Conservation (phyloP, 805 yeast genomes). For the Myxozyma melibiosi region DNA sequence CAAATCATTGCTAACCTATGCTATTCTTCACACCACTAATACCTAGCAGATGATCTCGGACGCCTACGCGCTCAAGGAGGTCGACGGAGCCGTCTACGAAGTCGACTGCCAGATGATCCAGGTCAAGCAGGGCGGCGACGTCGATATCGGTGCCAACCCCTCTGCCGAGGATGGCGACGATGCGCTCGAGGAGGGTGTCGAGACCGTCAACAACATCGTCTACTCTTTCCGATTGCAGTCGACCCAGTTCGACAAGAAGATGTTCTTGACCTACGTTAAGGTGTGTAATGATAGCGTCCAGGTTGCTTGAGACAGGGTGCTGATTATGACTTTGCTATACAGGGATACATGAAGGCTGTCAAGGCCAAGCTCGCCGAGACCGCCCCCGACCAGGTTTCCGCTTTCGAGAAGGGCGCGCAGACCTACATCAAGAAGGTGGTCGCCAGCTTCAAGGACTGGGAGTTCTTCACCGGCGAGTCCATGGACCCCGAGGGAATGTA, state of each 20-base stretch:
- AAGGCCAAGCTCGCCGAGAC: slow-evolving; percentile 88
- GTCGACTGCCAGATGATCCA: slow-evolving; percentile 93
- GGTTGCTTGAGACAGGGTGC: not conserved
- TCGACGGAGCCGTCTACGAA: slow-evolving; percentile 91
- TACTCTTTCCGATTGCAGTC: slow-evolving; percentile 97
- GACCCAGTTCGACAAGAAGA: slow-evolving; percentile 96
- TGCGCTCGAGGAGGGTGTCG: slow-evolving; percentile 78
- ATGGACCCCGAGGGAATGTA: slow-evolving; percentile 99
- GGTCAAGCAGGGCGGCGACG: slow-evolving; percentile 81
- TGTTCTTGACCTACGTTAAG: slow-evolving; percentile 94
- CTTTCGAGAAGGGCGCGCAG: slow-evolving; percentile 96
- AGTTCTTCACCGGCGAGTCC: slow-evolving; percentile 98
- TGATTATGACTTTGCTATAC: not conserved
- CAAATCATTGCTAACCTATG: not conserved
- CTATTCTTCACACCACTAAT: not conserved
- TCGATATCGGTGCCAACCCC: slow-evolving; percentile 99
- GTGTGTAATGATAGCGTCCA: not conserved
- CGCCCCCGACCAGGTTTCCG: slow-evolving; percentile 82
- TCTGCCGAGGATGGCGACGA: slow-evolving; percentile 93
- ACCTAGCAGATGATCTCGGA: slow-evolving; percentile 81
- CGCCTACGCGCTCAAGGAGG: slow-evolving; percentile 87
- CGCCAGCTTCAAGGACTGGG: slow-evolving; percentile 97
- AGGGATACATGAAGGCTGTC: slow-evolving; percentile 92
- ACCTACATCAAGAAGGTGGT: slow-evolving; percentile 95
- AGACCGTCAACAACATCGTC: slow-evolving; percentile 96